Conservation (phyloP, 345 rosid genomes). For the Syzygium aqueum region DNA sequence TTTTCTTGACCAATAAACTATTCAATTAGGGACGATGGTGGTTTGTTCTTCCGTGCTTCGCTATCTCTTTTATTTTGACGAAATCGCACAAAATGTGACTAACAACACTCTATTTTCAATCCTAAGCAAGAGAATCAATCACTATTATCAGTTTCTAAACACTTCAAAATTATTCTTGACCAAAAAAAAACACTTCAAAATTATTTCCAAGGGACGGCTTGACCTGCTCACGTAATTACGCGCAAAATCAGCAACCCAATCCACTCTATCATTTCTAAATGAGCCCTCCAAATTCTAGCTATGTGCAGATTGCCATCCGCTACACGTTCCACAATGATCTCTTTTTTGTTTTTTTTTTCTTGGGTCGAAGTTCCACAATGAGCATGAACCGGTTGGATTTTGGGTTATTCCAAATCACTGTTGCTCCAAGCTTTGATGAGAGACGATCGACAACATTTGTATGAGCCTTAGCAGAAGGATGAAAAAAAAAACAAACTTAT, state of each 20-base stretch:
- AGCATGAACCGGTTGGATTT: background rate
- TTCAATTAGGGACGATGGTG: background rate
- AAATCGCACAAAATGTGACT: background rate
- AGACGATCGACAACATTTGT: background rate
- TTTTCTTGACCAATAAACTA: background rate
- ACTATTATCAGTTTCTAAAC: background rate
- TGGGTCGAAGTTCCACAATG: background rate
- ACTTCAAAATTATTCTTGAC: background rate
- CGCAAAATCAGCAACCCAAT: background rate
- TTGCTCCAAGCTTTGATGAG: background rate
- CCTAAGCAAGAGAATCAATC: background rate
- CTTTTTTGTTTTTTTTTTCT: no score
- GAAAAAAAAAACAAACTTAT: background rate
- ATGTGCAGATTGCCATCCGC: background rate
- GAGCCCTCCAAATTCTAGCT: background rate
- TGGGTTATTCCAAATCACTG: background rate
- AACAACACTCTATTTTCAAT: background rate
- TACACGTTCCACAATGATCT: background rate
- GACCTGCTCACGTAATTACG: background rate
- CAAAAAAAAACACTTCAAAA: background rate
- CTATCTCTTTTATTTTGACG: background rate
- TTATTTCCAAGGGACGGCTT: background rate
- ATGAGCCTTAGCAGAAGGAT: background rate
- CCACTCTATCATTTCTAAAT: background rate
- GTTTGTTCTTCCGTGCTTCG: background rate